Evolutionary conservation across 352 stramenopile species (phyloP).

Genomic region (Phytopythium cucurbitacearum): DNA sequence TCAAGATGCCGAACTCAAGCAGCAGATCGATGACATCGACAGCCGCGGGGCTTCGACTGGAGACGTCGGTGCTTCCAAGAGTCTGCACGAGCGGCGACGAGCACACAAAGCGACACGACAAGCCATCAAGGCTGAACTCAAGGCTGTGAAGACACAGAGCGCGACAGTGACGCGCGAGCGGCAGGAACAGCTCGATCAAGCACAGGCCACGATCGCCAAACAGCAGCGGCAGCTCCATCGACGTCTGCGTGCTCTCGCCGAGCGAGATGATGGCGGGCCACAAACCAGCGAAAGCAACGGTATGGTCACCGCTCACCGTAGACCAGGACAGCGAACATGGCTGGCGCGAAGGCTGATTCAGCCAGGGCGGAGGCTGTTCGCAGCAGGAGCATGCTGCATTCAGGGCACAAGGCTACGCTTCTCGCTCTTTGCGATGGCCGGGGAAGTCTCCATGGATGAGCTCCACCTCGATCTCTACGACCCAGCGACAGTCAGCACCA

Average conservation of each 20-base stretch:
- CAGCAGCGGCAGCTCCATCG: slow-evolving; percentile 8
- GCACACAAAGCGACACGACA: slow-evolving; percentile 36
- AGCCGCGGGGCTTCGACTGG: slow-evolving; percentile 27
- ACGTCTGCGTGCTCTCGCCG: slow-evolving; percentile 4
- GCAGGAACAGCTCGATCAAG: slow-evolving; percentile 17
- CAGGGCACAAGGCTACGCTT: slow-evolving; percentile 18
- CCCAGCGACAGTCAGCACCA: slow-evolving; percentile 4
- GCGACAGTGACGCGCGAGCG: slow-evolving; percentile 17
- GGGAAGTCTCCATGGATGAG: slow-evolving; percentile 2
- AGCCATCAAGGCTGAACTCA: slow-evolving; percentile 40
- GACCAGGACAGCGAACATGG: slow-evolving; percentile 17
- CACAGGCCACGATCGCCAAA: slow-evolving; percentile 14
- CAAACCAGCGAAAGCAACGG: too few species aligned
- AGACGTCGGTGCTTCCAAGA: background rate
- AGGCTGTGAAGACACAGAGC: slow-evolving; percentile 16
- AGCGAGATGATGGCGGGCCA: background rate
- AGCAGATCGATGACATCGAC: slow-evolving; percentile 59
- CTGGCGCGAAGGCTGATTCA: slow-evolving; percentile 22
- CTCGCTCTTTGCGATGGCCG: slow-evolving; percentile 22
- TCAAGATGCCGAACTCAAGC: slow-evolving; percentile 30
- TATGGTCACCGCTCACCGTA: too few species aligned
- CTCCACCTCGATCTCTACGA: slow-evolving; percentile 45
- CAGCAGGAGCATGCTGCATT: slow-evolving; percentile 19
- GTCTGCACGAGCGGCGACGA: slow-evolving; percentile 33
- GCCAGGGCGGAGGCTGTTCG: slow-evolving; percentile 9